Evolutionary conservation across 768 basidiomycete species (phyloP).

Genomic region (Phanerochaete carnosa): DNA sequence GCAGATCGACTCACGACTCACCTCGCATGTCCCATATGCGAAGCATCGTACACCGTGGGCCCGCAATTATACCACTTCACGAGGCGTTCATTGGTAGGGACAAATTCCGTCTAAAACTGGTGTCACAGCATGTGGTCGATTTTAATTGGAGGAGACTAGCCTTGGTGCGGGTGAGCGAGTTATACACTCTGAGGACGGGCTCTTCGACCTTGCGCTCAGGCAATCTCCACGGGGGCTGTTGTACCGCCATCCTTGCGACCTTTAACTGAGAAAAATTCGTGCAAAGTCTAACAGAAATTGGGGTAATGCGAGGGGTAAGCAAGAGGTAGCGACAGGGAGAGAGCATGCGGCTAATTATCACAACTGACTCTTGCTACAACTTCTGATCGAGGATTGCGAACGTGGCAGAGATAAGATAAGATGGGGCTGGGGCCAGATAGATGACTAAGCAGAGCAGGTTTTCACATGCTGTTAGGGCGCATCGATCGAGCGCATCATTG

Average conservation of each 20-base stretch:
- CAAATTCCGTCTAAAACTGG: constrained; percentile 63
- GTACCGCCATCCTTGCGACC: constrained; percentile 44
- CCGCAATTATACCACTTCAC: constrained; percentile 99
- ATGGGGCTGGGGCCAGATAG: neutral
- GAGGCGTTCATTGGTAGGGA: constrained; percentile 61
- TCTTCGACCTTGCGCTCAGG: constrained; percentile 46
- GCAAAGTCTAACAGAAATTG: neutral
- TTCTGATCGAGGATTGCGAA: constrained; percentile 5
- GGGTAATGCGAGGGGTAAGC: neutral
- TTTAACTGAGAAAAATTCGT: neutral
- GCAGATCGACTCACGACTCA: constrained; percentile 30
- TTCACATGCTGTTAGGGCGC: neutral
- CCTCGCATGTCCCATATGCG: constrained; percentile 99
- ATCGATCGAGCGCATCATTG: neutral
- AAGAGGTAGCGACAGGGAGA: neutral
- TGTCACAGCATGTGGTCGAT: neutral
- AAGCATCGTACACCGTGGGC: constrained; percentile 96
- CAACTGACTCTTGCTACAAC: constrained; percentile 1
- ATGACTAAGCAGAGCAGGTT: neutral
- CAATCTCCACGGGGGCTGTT: constrained; percentile 55
- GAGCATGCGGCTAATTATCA: neutral
- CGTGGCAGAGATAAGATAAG: constrained; percentile 6
- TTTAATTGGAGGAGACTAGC: constrained; percentile 36
- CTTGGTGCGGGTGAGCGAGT: constrained; percentile 90
- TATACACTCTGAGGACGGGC: constrained; percentile 81